These are phyloP conservation scores for Chrysoporthe deuterocubensis DNA, from an alignment of 2,329 filamentous ascomycete genomes.

Conservation along the genomic window DNA sequence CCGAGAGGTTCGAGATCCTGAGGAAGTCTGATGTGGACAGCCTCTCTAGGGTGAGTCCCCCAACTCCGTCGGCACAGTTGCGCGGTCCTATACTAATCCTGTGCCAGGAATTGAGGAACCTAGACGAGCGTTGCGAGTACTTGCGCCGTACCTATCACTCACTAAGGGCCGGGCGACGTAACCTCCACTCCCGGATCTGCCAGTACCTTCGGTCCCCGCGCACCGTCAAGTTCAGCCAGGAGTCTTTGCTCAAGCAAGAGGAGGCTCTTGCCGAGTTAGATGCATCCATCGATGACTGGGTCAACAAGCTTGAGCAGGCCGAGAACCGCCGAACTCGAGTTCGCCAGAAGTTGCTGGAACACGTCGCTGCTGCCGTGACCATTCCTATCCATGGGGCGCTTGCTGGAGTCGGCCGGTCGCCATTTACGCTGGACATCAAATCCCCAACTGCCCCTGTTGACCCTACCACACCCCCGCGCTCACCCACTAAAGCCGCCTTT, in stretches of 20 bases:
- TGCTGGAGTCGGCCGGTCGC: constrained; percentile 45
- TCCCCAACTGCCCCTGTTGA: constrained; percentile 41
- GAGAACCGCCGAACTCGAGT: constrained; percentile 77
- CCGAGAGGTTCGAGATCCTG: constrained; percentile 67
- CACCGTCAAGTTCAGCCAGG: constrained; percentile 71
- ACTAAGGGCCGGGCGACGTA: constrained; percentile 74
- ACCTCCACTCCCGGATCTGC: constrained; percentile 77
- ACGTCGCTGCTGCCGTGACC: constrained; percentile 73
- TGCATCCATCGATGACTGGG: constrained; percentile 79
- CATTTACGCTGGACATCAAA: constrained; percentile 47
- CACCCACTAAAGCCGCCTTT: constrained; percentile 54
- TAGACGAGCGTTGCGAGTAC: constrained; percentile 81
- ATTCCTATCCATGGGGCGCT: constrained; percentile 45
- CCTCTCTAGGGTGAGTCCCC: constrained; percentile 61
- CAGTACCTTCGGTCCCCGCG: constrained; percentile 75
- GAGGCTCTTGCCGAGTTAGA: constrained; percentile 79
- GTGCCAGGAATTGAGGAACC: constrained; percentile 67
- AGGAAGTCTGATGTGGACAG: constrained; percentile 64
- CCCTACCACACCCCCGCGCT: constrained; percentile 62
- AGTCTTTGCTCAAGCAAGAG: constrained; percentile 78
- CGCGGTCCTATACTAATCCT: constrained; percentile 10
- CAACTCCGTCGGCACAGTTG: not conserved
- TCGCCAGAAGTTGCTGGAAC: constrained; percentile 79
- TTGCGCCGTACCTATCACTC: constrained; percentile 77
- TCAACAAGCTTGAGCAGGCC: constrained; percentile 76